Evolutionary conservation across 495 filamentous ascomycete species (phyloP).

Genomic region (Tuber melanosporum): DNA sequence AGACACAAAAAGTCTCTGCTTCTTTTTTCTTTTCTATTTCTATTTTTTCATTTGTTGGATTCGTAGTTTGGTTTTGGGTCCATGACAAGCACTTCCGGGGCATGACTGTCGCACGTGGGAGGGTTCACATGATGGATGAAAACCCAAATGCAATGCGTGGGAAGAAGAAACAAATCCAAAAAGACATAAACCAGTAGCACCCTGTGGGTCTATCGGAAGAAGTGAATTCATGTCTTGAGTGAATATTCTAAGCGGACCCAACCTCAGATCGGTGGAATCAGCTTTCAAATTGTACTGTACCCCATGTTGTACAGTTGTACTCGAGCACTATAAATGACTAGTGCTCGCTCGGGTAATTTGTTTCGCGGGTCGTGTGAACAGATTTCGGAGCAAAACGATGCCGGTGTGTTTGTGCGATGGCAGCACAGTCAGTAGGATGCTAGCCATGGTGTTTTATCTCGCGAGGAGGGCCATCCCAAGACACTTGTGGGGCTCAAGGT

Average conservation of each 20-base stretch:
- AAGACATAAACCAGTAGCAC: neutral
- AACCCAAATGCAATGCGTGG: neutral
- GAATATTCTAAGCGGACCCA: neutral
- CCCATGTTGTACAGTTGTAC: neutral
- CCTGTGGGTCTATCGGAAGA: neutral
- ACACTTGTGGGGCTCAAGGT: neutral
- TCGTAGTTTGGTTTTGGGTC: neutral
- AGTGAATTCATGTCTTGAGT: neutral
- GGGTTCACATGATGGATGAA: neutral
- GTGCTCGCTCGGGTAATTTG: neutral
- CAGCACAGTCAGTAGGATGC: neutral
- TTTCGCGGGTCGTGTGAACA: neutral
- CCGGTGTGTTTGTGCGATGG: neutral
- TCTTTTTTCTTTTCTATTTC: too few relatives aligned
- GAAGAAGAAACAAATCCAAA: neutral
- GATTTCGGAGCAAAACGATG: neutral
- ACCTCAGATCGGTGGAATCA: neutral
- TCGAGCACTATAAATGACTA: neutral
- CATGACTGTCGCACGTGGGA: neutral
- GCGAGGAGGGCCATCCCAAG: neutral
- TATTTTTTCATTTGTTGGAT: too few relatives aligned
- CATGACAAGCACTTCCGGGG: neutral
- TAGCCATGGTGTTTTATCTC: neutral
- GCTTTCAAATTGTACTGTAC: neutral
- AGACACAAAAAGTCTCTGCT: too few relatives aligned